Conservation (phyloP, 1,139 yeast species). For the Scheffersomyces titani region DNA sequence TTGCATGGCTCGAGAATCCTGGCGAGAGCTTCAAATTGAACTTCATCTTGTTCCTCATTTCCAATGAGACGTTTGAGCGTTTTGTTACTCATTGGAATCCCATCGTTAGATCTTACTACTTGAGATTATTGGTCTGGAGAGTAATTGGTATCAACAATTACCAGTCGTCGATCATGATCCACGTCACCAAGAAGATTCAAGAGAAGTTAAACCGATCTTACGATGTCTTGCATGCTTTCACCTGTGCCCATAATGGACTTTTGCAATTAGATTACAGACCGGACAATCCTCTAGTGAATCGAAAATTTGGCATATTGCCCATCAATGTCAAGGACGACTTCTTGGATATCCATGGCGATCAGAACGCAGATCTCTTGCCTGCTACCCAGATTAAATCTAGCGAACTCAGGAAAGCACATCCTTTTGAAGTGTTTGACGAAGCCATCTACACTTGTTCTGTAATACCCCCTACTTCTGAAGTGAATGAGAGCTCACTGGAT, state of each 20-base stretch:
- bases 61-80: conserved; percentile 49
- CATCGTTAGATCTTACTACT: conserved; percentile 66
- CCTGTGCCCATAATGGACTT: conserved; percentile 7
- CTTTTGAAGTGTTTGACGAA: conserved; percentile 77
- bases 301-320: conserved; percentile 48
- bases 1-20: conserved; percentile 36
- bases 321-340: conserved; percentile 30
- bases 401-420: conserved; percentile 52
- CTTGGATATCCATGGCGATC: conserved; percentile 15
- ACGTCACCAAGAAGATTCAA: conserved; percentile 32
- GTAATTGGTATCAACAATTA: conserved; percentile 51
- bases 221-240: conserved; percentile 19
- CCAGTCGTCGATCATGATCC: conserved; percentile 36
- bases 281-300: conserved; percentile 53
- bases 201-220: conserved; percentile 26
- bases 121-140: conserved; percentile 70
- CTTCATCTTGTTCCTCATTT: conserved; percentile 57
- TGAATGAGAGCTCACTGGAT: conserved; percentile 3
- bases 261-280: conserved; percentile 35
- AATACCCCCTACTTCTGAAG: conserved; percentile 11
- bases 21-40: conserved; percentile 44
- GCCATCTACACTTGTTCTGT: conserved; percentile 63
- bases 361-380: conserved; percentile 10
- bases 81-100: conserved; percentile 83
- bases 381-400: conserved; percentile 25